Percentiles rank a stretch among this genome's conserved stretches.
Evolutionary conservation across 2,329 filamentous ascomycete genomes (phyloP).

Genomic region (Aspergillus glaucus): DNA sequence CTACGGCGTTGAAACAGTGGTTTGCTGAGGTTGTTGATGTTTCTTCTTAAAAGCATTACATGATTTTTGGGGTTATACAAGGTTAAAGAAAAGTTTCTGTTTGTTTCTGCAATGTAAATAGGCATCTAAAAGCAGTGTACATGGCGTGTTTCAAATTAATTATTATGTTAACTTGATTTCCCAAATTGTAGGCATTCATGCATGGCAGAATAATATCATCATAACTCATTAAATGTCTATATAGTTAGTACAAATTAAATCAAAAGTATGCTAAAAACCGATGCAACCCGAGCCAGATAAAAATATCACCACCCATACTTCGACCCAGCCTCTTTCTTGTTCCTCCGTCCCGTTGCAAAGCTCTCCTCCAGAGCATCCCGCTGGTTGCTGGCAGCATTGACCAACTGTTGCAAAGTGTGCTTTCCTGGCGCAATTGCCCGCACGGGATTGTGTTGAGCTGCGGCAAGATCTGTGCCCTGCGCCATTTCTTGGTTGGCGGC

Average conservation of each 20-base stretch:
- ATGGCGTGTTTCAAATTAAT: neutral
- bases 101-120: constrained; percentile 4
- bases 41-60: constrained; percentile 24
- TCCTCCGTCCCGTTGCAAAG: constrained; percentile 73
- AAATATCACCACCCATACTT: constrained; percentile 69
- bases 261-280: neutral
- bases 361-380: constrained; percentile 85
- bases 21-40: constrained; percentile 65
- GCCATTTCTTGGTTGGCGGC: constrained; percentile 73
- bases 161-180: neutral
- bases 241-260: neutral
- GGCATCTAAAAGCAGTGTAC: constrained; percentile 2
- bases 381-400: constrained; percentile 75
- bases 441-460: constrained; percentile 69
- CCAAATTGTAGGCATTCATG: neutral
- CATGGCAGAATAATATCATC: neutral
- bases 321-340: constrained; percentile 72
- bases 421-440: constrained; percentile 79
- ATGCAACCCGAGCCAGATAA: neutral
- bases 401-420: constrained; percentile 80
- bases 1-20: constrained; percentile 88
- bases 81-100: constrained; percentile 7
- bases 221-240: neutral
- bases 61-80: constrained; percentile 3
- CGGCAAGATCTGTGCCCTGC: constrained; percentile 48